phyloP scores from a whole-genome alignment of 371 early-diverging fungal species.

The Mucor circinelloides region DNA sequence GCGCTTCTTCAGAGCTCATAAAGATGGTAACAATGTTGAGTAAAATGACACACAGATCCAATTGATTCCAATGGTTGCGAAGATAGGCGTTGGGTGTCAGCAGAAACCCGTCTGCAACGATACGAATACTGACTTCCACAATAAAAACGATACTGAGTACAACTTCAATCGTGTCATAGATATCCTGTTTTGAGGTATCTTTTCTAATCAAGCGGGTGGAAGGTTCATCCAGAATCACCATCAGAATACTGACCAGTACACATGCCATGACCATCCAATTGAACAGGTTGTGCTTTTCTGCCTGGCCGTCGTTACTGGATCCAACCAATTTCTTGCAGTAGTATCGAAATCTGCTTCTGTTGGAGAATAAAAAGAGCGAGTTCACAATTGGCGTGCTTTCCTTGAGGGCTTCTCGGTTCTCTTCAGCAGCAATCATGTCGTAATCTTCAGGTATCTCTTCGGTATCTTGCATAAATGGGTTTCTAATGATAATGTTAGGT shows the following conservation, averaged over 20 bases:
- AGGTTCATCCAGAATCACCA: slow-evolving; percentile 63
- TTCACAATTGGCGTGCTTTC: slow-evolving; percentile 26
- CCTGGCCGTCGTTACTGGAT: slow-evolving; percentile 34
- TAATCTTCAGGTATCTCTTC: slow-evolving; percentile 41
- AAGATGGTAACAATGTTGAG: slow-evolving; percentile 52
- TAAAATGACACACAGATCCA: slow-evolving; percentile 57
- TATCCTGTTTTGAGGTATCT: slow-evolving; percentile 33
- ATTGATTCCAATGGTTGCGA: slow-evolving; percentile 57
- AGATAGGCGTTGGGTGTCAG: slow-evolving; percentile 54
- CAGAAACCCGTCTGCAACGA: slow-evolving; percentile 59
- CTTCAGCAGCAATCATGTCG: slow-evolving; percentile 46
- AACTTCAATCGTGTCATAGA: slow-evolving; percentile 49
- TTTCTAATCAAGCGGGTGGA: slow-evolving; percentile 42
- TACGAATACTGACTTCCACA: slow-evolving; percentile 51
- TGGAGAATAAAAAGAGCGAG: slow-evolving; percentile 43
- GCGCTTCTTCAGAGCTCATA: slow-evolving; percentile 32
- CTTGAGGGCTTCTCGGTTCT: slow-evolving; percentile 37
- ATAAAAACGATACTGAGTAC: slow-evolving; percentile 51
- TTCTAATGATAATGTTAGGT: neutral
- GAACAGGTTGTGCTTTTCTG: slow-evolving; percentile 50
- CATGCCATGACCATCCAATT: slow-evolving; percentile 64
- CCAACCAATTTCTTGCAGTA: slow-evolving; percentile 47
- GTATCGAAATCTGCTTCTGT: slow-evolving; percentile 33
- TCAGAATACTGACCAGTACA: slow-evolving; percentile 58
- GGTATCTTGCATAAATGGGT: slow-evolving; percentile 18